Percentiles rank a stretch among this genome's conserved stretches.
Evolutionary conservation across 1,139 yeast species (phyloP).

Genomic region (Magnusiomyces ingens): DNA sequence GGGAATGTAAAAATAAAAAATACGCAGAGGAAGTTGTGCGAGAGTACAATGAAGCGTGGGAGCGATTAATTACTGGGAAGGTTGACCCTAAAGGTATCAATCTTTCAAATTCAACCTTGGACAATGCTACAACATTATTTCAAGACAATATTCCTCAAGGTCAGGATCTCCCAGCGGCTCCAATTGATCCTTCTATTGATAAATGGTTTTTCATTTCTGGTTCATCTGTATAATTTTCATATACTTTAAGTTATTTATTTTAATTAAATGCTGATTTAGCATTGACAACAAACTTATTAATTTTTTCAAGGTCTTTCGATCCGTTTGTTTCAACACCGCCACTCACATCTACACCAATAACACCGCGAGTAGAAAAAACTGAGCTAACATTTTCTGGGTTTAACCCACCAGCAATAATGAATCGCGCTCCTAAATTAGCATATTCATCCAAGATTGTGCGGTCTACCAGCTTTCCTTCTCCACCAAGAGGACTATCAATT

Average conservation of each 20-base stretch:
- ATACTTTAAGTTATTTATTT: neutral
- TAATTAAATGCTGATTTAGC: constrained; percentile 33
- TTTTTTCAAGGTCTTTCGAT: constrained; percentile 57
- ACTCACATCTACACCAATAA: constrained; percentile 89
- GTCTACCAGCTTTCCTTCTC: constrained; percentile 74
- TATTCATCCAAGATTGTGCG: constrained; percentile 53
- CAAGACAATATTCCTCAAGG: constrained; percentile 56
- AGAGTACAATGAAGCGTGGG: constrained; percentile 73
- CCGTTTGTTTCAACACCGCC: constrained; percentile 90
- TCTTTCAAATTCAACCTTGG: constrained; percentile 67
- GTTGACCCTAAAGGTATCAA: constrained; percentile 40
- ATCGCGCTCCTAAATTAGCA: constrained; percentile 41
- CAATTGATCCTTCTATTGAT: constrained; percentile 93
- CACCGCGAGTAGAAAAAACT: constrained; percentile 45
- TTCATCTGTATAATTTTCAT: constrained; percentile 13
- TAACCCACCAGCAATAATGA: constrained; percentile 84
- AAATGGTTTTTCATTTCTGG: constrained; percentile 88
- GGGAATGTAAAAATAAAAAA: constrained; percentile 64
- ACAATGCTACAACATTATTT: constrained; percentile 37
- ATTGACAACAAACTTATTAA: constrained; percentile 48
- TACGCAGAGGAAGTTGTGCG: constrained; percentile 66
- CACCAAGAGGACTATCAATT: constrained; percentile 85
- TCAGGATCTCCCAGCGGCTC: constrained; percentile 68
- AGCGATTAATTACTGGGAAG: constrained; percentile 49
- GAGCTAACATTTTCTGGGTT: constrained; percentile 59